These are phyloP conservation scores for Pseudogymnoascus sp. DNA, from an alignment of 2,329 filamentous ascomycete species.

Conservation along the genomic window DNA sequence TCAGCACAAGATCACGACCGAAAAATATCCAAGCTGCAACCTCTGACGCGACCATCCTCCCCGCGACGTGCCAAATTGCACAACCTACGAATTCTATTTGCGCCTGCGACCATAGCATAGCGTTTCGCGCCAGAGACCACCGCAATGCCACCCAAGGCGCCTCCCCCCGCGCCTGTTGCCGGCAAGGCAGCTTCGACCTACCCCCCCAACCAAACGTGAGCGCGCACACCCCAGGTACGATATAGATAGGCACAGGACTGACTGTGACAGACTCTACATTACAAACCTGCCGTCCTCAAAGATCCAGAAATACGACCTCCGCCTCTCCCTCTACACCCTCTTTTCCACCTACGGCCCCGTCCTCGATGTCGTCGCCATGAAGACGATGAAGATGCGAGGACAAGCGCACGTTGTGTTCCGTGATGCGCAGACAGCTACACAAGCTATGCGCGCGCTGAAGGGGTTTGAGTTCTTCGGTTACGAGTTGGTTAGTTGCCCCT, in stretches of 20 bases:
- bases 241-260: constrained; percentile 8
- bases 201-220: constrained; percentile 69
- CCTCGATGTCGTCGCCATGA: constrained; percentile 82
- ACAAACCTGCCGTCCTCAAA: constrained; percentile 80
- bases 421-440: constrained; percentile 83
- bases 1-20: constrained; percentile 5
- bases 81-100: constrained; percentile 1
- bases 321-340: constrained; percentile 80
- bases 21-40: not conserved
- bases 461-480: constrained; percentile 79
- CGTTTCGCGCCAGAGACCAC: constrained; percentile 7
- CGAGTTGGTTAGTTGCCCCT: constrained; percentile 60
- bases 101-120: not conserved
- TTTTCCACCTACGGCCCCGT: constrained; percentile 92
- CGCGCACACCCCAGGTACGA: constrained; percentile 18
- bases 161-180: constrained; percentile 30
- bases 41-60: not conserved
- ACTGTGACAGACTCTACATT: constrained; percentile 64
- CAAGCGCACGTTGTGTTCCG: constrained; percentile 90
- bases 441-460: constrained; percentile 84
- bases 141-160: constrained; percentile 29
- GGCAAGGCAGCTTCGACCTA: constrained; percentile 43
- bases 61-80: constrained; percentile 9
- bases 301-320: constrained; percentile 79
- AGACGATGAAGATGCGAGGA: constrained; percentile 86